Evolutionary conservation across 2,329 filamentous ascomycete genomes (phyloP), one percentile per base, ranked within the genome.

Genomic region (Paecilomyces sp.): DNA sequence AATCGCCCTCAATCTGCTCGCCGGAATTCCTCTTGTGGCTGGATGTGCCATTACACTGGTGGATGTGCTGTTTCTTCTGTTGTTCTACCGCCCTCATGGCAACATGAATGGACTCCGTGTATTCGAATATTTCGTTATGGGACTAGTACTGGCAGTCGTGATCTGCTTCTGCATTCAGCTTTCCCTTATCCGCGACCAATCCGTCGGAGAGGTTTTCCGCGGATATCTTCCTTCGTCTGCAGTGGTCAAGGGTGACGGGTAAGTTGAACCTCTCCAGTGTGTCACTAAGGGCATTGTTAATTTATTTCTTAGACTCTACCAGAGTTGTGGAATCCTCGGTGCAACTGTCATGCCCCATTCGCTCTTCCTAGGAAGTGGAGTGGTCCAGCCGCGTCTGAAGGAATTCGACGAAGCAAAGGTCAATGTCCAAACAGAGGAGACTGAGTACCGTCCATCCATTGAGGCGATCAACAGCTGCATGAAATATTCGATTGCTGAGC

Each of bases 381-480:
- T 84, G 22, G 82, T 85, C 8, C 82, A 84, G 64, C 74, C 82
- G 8, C 80, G 82, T 31, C 70, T 81, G 22, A 78, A 77, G 58
- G 75, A 81, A 51, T 81, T 78, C 60, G 79, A 81, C 63, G 69
- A 74, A 50, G 73, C 71, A 34, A 67, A 71, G 31, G 76, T 75
- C 8, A 74, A 76, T 56, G 65, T 73, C 18, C 63, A 70, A 51
- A 77, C 76, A 50, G 77, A 82, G 34, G 83, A 85, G 66, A 75
- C 78, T 2, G 82, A 84, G 60, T 94, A 93, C 71, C 77, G 85
- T 5, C 90, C 90, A 0, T 90, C 88, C 0, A 79, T 90, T 1
- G 75, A 81, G 3, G 89, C 90, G n/a, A 91, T 94, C 63, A 82
- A 82, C n/a, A 83, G 86, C 67, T 92, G 87, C 62, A 82, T 92